These are phyloP conservation scores for Rhododendron vialii DNA, from an alignment of 148 eudicot species.

Conservation along the genomic window DNA sequence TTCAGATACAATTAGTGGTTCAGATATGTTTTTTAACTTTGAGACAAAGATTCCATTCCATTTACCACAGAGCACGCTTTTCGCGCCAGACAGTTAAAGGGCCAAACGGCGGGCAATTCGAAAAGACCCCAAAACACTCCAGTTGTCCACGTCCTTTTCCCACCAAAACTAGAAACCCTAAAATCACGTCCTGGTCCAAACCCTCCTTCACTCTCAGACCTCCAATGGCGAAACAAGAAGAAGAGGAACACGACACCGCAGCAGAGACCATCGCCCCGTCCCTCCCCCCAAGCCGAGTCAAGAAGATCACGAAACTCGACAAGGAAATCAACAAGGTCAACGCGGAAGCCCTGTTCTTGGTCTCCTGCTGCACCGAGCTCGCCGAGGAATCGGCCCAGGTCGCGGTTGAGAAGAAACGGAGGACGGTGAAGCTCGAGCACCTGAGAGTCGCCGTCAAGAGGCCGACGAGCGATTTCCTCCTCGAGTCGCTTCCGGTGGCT, in stretches of 20 bases:
- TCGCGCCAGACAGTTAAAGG: no score
- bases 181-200: background rate
- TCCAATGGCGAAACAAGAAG: constrained; percentile 49
- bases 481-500: constrained; percentile 61
- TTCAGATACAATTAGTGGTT: no score
- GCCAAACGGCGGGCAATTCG: background rate
- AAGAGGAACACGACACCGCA: constrained; percentile 18
- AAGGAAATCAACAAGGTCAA: constrained; percentile 63
- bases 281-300: constrained; percentile 61
- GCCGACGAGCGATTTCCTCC: constrained; percentile 72
- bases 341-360: constrained; percentile 63
- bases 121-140: background rate
- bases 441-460: constrained; percentile 59
- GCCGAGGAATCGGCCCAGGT: constrained; percentile 60
- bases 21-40: no score
- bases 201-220: background rate
- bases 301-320: constrained; percentile 81
- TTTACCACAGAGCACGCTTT: no score
- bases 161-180: background rate
- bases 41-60: no score
- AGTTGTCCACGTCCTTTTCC: background rate
- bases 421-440: constrained; percentile 59
- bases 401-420: constrained; percentile 68
- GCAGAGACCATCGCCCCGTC: constrained; percentile 32
- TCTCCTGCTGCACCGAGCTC: constrained; percentile 62